phyloP scores from a whole-genome alignment of 179 eudicot species.

The Beta macrorhiza region DNA sequence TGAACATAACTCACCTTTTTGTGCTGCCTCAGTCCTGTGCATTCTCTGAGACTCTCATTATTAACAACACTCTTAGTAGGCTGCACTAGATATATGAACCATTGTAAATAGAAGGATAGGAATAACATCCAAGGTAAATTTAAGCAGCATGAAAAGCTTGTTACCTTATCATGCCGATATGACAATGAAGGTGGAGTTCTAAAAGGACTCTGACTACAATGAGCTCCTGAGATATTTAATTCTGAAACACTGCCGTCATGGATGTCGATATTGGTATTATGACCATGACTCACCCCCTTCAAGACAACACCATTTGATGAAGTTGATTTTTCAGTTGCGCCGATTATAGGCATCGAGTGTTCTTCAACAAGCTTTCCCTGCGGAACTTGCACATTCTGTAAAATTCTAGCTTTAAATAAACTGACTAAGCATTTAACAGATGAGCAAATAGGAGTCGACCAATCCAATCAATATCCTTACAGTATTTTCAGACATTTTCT shows the following conservation, averaged over 20 bases:
- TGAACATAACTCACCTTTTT: constrained; percentile 56
- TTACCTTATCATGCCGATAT: constrained; percentile 68
- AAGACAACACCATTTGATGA: constrained; percentile 32
- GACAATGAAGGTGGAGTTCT: constrained; percentile 87
- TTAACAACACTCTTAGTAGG: constrained; percentile 33
- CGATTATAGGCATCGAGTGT: constrained; percentile 44
- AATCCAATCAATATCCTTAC: constrained; percentile 24
- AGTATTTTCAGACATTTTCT: constrained; percentile 45
- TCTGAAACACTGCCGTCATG: constrained; percentile 31
- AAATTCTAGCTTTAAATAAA: constrained; percentile 22
- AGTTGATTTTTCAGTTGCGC: constrained; percentile 38
- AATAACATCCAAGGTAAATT: not conserved
- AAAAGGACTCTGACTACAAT: constrained; percentile 63
- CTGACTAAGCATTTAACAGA: constrained; percentile 15
- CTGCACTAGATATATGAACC: constrained; percentile 41
- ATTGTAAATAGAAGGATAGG: constrained; percentile 9
- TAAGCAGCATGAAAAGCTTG: not conserved
- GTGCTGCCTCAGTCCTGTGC: constrained; percentile 61
- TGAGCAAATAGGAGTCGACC: not conserved
- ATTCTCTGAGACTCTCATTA: constrained; percentile 30
- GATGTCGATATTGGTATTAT: constrained; percentile 28
- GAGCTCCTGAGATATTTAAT: constrained; percentile 27
- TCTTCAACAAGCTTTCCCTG: constrained; percentile 47
- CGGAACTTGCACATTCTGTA: constrained; percentile 43
- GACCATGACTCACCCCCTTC: constrained; percentile 29